Percentiles rank a stretch among this genome's conserved stretches.
phyloP scores from a whole-genome alignment of 2,329 filamentous ascomycete genomes.

The Alternaria viburni region DNA sequence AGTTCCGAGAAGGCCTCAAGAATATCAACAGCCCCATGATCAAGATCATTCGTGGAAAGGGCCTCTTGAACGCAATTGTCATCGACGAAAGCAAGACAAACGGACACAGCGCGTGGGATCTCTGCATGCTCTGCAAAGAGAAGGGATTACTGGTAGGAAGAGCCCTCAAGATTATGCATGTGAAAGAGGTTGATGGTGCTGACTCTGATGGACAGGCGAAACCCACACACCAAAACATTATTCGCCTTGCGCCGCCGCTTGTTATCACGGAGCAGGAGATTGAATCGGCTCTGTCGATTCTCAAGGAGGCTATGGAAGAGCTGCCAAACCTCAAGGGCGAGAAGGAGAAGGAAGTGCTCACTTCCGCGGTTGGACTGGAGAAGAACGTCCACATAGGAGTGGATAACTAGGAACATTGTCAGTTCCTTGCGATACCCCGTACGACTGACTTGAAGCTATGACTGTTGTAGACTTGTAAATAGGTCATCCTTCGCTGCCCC shows the following conservation, averaged over 20 bases:
- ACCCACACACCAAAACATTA: constrained; percentile 98
- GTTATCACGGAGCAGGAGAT: constrained; percentile 93
- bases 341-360: constrained; percentile 60
- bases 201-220: constrained; percentile 72
- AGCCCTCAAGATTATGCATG: constrained; percentile 51
- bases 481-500: neutral
- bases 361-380: constrained; percentile 48
- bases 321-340: constrained; percentile 71
- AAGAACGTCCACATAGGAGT: constrained; percentile 67
- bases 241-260: constrained; percentile 93
- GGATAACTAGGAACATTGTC: constrained; percentile 55
- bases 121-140: constrained; percentile 93
- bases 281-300: constrained; percentile 75
- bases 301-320: constrained; percentile 80
- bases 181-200: constrained; percentile 34
- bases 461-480: neutral
- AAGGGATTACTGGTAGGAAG: constrained; percentile 85
- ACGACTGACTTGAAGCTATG: neutral
- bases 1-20: constrained; percentile 80
- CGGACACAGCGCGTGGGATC: constrained; percentile 91
- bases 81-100: constrained; percentile 89
- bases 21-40: constrained; percentile 82
- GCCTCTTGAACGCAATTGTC: constrained; percentile 91
- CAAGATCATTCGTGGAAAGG: constrained; percentile 84
- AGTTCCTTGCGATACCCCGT: constrained; percentile 23